Evolutionary conservation across 495 filamentous ascomycete genomes (phyloP).

Genomic region (Choiromyces venosus): DNA sequence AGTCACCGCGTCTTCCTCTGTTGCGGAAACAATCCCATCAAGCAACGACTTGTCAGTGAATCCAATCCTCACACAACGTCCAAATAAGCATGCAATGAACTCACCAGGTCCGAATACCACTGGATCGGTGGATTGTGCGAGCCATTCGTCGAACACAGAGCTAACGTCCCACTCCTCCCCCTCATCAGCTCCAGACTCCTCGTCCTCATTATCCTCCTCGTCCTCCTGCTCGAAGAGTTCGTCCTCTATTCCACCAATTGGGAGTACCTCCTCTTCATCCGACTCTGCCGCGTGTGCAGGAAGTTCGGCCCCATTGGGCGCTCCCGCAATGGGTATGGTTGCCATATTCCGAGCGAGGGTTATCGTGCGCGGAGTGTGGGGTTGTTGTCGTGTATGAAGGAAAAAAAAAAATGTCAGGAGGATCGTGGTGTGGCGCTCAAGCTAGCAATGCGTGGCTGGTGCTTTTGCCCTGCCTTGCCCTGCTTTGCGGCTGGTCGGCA

Average conservation of each 20-base stretch:
- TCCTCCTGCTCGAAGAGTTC: constrained; percentile 6
- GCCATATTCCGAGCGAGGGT: background rate
- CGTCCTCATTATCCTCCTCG: constrained; percentile 44
- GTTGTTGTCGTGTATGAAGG: background rate
- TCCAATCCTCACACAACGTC: constrained; percentile 25
- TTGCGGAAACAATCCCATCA: constrained; percentile 18
- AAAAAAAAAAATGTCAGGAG: background rate
- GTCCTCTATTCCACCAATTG: background rate
- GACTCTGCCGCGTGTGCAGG: background rate
- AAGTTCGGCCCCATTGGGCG: background rate
- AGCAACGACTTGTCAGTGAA: constrained; percentile 34
- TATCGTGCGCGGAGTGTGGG: background rate
- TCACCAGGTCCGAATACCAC: constrained; percentile 55
- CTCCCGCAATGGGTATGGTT: background rate
- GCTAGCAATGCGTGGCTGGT: background rate
- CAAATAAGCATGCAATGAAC: constrained; percentile 33
- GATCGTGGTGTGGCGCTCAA: background rate
- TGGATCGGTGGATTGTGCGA: constrained; percentile 60
- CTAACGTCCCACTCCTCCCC: constrained; percentile 61
- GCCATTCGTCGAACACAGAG: constrained; percentile 62
- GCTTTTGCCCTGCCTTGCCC: no score
- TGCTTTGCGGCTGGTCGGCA: background rate
- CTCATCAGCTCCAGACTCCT: constrained; percentile 58
- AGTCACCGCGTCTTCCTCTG: constrained; percentile 59
- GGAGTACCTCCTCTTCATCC: background rate